Percentiles rank a stretch among this genome's conserved stretches.
These are phyloP conservation scores for Crithidia bombi DNA, from an alignment of 208 protist genomes.

Conservation along the genomic window DNA sequence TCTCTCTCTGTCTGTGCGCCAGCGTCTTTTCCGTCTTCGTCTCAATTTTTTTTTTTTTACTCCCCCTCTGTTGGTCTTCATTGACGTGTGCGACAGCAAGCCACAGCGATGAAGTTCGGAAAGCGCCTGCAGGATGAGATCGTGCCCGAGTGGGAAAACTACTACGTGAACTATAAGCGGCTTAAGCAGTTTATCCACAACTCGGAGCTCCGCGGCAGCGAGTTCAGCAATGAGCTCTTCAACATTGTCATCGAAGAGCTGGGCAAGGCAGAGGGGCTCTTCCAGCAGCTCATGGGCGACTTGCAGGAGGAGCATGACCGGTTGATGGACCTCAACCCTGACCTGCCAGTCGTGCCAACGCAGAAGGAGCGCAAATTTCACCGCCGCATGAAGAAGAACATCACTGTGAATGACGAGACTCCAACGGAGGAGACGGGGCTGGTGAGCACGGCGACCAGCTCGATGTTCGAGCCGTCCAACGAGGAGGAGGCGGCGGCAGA, in stretches of 20 bases:
- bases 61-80: neutral
- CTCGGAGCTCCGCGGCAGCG: conserved; percentile 68
- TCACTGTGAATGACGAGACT: conserved; percentile 9
- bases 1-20: too few species aligned
- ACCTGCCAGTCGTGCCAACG: conserved; percentile 39
- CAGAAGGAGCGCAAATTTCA: conserved; percentile 54
- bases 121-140: conserved; percentile 89
- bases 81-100: neutral
- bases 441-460: conserved; percentile 32
- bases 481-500: conserved; percentile 25
- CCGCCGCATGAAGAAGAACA: conserved; percentile 44
- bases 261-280: conserved; percentile 68
- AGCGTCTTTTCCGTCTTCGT: neutral
- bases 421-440: conserved; percentile 45
- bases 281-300: conserved; percentile 79
- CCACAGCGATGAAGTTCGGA: conserved; percentile 86
- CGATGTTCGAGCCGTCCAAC: conserved; percentile 43
- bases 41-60: neutral
- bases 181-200: conserved; percentile 85
- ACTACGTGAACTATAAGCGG: conserved; percentile 89
- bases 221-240: conserved; percentile 84
- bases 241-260: conserved; percentile 75
- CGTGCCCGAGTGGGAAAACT: conserved; percentile 80
- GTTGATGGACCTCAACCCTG: conserved; percentile 68
- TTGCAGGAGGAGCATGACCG: conserved; percentile 71